These are phyloP conservation scores for Picochlorum sp. DNA, from an alignment of 139 green algal species.

Conservation along the genomic window DNA sequence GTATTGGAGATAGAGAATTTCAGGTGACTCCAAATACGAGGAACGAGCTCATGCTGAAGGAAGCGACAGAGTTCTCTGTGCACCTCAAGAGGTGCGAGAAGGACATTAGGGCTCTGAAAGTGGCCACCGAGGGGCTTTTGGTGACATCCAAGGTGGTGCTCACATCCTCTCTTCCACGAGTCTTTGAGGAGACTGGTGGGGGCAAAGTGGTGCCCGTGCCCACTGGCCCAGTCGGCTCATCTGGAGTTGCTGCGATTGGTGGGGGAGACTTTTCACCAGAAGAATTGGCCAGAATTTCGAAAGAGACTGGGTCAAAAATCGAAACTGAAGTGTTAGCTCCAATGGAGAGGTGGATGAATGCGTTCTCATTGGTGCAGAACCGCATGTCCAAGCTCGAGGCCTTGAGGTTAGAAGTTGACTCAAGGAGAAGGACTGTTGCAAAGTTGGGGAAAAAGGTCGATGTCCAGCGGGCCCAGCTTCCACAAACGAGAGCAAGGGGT, in stretches of 20 bases:
- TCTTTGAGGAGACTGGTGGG: constrained; percentile 64
- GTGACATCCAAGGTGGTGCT: constrained; percentile 47
- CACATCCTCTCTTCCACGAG: constrained; percentile 55
- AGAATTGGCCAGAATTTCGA: constrained; percentile 45
- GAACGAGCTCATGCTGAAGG: constrained; percentile 77
- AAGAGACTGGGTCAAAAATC: constrained; percentile 55
- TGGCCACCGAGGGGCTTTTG: constrained; percentile 57
- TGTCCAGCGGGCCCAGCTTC: constrained; percentile 36
- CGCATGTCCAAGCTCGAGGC: constrained; percentile 69
- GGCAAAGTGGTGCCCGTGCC: constrained; percentile 53
- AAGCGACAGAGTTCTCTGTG: constrained; percentile 66
- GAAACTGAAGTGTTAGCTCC: constrained; percentile 72
- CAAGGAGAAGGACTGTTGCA: constrained; percentile 64
- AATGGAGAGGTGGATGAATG: constrained; percentile 64
- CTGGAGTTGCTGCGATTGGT: constrained; percentile 42
- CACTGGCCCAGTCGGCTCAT: constrained; percentile 9
- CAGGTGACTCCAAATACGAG: constrained; percentile 61
- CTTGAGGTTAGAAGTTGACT: constrained; percentile 77
- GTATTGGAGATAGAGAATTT: constrained; percentile 52
- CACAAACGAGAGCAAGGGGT: constrained; percentile 41
- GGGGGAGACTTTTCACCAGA: constrained; percentile 57
- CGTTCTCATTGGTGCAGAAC: constrained; percentile 53
- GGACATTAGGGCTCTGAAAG: constrained; percentile 65
- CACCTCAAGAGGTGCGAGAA: constrained; percentile 67
- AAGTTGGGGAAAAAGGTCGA: constrained; percentile 44